phyloP scores from a whole-genome alignment of 1,284 basidiomycete genomes.

The Puccinia polysora region DNA sequence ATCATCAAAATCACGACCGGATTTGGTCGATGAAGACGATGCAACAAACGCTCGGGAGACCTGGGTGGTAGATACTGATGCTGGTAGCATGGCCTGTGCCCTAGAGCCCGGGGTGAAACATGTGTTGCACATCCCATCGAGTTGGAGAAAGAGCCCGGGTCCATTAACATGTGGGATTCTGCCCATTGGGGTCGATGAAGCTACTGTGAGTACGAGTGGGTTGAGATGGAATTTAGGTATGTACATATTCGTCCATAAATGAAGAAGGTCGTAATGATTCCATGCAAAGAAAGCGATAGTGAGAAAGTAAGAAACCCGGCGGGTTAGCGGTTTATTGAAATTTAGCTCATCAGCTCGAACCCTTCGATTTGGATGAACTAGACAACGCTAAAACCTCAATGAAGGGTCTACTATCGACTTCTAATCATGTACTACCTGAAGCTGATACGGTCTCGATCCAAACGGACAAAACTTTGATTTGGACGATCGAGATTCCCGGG shows the following conservation, averaged over 20 bases:
- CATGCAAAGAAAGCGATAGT: neutral
- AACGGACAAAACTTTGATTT: slow-evolving; percentile 50
- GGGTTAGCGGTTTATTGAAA: neutral
- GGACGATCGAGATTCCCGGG: slow-evolving; percentile 51
- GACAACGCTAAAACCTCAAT: slow-evolving; percentile 46
- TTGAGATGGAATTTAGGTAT: slow-evolving; percentile 83
- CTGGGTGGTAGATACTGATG: slow-evolving; percentile 75
- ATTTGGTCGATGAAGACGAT: slow-evolving; percentile 58
- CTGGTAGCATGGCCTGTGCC: slow-evolving; percentile 37
- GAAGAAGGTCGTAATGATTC: slow-evolving; percentile 36
- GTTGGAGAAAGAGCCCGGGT: slow-evolving; percentile 66
- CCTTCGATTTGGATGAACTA: neutral
- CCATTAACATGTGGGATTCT: slow-evolving; percentile 80
- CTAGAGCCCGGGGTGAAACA: slow-evolving; percentile 20
- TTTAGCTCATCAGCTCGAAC: neutral
- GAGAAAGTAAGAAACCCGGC: neutral
- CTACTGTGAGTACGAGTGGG: slow-evolving; percentile 73
- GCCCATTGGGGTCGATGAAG: slow-evolving; percentile 74
- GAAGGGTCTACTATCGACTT: slow-evolving; percentile 52
- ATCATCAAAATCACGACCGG: neutral
- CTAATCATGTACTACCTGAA: slow-evolving; percentile 48
- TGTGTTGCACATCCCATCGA: slow-evolving; percentile 20
- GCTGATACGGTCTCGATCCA: slow-evolving; percentile 47
- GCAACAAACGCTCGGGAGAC: slow-evolving; percentile 56
- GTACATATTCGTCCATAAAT: slow-evolving; percentile 48